Evolutionary conservation across 148 eudicot species (phyloP).

Genomic region (Selenicereus undatus): DNA sequence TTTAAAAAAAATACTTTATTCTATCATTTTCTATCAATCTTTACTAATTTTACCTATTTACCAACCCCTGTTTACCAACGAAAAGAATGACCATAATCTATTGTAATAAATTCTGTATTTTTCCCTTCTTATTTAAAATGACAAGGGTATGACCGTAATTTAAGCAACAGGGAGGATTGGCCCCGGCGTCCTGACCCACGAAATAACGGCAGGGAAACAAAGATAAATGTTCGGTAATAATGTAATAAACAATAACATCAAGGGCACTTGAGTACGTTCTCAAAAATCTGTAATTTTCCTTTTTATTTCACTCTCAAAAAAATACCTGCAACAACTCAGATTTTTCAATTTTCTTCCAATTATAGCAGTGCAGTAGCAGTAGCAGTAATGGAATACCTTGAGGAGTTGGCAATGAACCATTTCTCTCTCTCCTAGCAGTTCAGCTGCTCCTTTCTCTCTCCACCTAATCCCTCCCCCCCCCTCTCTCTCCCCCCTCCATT

Average conservation of each 20-base stretch:
- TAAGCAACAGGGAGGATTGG: too few species aligned
- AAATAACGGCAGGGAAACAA: constrained; percentile 16
- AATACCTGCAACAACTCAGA: neutral
- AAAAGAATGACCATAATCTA: too few species aligned
- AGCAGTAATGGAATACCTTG: constrained; percentile 33
- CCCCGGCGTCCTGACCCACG: constrained; percentile 8
- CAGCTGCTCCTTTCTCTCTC: constrained; percentile 49
- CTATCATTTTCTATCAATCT: too few species aligned
- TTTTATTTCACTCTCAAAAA: too few species aligned
- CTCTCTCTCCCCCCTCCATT: constrained; percentile 21
- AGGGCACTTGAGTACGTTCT: constrained; percentile 16
- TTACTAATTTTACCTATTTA: too few species aligned
- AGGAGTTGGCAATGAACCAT: constrained; percentile 35
- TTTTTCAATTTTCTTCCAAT: too few species aligned
- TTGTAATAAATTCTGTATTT: too few species aligned
- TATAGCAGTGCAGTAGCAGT: neutral
- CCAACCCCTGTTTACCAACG: too few species aligned
- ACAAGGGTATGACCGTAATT: neutral
- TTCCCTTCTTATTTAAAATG: neutral
- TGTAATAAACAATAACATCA: neutral
- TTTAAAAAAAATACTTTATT: too few species aligned
- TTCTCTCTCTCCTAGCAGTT: constrained; percentile 34
- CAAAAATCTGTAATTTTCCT: neutral
- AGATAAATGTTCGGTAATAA: constrained; percentile 4
- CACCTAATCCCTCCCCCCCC: constrained; percentile 42